Evolutionary conservation across 257 asterid genomes (phyloP).

Genomic region (Parsonsia alboflavescens): DNA sequence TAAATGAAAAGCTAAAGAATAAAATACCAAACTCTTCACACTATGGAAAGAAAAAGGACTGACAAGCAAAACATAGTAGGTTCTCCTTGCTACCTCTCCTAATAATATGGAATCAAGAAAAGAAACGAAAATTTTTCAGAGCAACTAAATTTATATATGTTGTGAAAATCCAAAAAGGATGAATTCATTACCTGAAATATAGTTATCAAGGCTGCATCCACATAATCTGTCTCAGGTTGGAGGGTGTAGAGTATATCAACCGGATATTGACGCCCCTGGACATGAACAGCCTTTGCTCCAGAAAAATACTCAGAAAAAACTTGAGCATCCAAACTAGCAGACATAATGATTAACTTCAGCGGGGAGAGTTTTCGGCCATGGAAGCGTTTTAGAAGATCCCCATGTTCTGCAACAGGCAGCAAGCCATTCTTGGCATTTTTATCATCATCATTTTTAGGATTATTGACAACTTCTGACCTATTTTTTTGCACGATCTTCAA

Average conservation of each 20-base stretch:
- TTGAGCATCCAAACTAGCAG: slow-evolving; percentile 93
- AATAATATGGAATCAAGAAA: slow-evolving; percentile 1
- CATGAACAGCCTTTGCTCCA: slow-evolving; percentile 95
- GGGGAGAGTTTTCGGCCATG: slow-evolving; percentile 53
- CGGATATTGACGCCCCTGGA: slow-evolving; percentile 84
- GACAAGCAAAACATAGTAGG: not conserved
- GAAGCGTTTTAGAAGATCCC: slow-evolving; percentile 33
- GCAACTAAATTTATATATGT: not conserved
- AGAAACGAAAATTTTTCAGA: not conserved
- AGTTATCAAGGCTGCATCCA: slow-evolving; percentile 87
- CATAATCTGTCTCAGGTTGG: slow-evolving; percentile 84
- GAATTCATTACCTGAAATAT: slow-evolving; percentile 68
- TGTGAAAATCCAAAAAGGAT: not conserved
- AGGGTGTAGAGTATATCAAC: slow-evolving; percentile 69
- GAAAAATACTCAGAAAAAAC: slow-evolving; percentile 79
- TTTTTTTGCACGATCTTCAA: slow-evolving; percentile 72
- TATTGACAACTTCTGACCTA: slow-evolving; percentile 47
- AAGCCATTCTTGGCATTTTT: slow-evolving; percentile 29
- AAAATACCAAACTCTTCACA: not conserved
- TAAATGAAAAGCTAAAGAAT: not conserved
- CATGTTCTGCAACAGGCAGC: slow-evolving; percentile 28
- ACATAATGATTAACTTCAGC: slow-evolving; percentile 81
- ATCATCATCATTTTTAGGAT: slow-evolving; percentile 24
- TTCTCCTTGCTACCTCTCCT: not conserved
- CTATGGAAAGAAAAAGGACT: not conserved